Evolutionary conservation across 106 monocot species (phyloP).

Genomic region (Allium sativum): DNA sequence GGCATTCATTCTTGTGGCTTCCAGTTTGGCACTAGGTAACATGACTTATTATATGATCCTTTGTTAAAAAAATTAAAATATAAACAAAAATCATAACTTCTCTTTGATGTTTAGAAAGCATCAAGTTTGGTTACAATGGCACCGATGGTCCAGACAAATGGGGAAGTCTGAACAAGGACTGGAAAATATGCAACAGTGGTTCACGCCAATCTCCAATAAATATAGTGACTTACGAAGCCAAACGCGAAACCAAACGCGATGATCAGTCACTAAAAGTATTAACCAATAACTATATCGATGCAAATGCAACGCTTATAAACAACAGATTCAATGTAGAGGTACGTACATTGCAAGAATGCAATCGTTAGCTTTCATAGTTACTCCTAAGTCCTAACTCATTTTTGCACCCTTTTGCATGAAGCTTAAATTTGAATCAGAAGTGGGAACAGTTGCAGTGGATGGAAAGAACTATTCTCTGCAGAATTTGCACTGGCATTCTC

Average conservation of each 20-base stretch:
- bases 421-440: conserved; percentile 23
- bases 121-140: not conserved
- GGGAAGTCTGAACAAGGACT: conserved; percentile 22
- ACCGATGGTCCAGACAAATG: conserved; percentile 11
- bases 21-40: no score
- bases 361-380: not conserved
- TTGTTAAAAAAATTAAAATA: no score
- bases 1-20: no score
- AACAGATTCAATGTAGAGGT: not conserved
- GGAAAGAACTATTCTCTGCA: conserved; percentile 38
- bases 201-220: conserved; percentile 32
- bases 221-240: conserved; percentile 8
- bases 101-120: not conserved
- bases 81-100: no score
- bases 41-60: no score
- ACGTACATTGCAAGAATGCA: not conserved
- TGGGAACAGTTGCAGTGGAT: conserved; percentile 9
- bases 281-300: conserved; percentile 1
- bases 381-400: not conserved
- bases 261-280: not conserved
- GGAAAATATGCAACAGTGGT: conserved; percentile 17
- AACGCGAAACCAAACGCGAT: not conserved
- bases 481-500: conserved; percentile 46
- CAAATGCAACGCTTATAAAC: conserved; percentile 21
- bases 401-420: conserved; percentile 3